Percentiles rank a stretch among this genome's conserved stretches.
Conservation (phyloP, 192 early-diverging fungal genomes). For the Podila epigama region DNA sequence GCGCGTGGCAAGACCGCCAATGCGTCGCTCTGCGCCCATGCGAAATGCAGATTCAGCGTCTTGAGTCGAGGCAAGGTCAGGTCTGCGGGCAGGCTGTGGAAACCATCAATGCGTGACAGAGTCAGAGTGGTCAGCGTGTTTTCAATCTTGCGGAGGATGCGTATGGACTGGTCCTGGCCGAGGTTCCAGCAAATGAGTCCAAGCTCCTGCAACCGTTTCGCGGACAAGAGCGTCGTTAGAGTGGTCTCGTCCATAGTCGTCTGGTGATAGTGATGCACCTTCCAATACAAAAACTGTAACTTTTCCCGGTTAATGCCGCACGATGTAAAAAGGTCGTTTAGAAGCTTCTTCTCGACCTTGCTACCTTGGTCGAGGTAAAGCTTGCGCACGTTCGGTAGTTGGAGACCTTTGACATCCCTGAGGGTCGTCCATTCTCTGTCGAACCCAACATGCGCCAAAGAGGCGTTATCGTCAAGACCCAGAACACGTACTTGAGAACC, state of each 20-base stretch:
- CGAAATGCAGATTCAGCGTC: background rate
- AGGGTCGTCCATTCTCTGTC: no score
- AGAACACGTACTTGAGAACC: background rate
- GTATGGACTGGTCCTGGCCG: background rate
- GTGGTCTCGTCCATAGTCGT: background rate
- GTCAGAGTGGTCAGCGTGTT: background rate
- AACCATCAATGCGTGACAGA: background rate
- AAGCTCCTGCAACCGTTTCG: background rate
- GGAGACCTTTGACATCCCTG: background rate
- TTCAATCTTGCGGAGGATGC: background rate
- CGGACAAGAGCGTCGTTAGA: background rate
- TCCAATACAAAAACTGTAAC: background rate
- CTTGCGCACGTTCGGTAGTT: background rate
- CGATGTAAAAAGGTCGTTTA: background rate
- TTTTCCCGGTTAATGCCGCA: background rate
- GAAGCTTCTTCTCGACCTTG: background rate
- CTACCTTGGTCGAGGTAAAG: background rate
- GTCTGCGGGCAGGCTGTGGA: background rate
- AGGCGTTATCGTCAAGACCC: background rate
- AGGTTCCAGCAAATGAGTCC: background rate
- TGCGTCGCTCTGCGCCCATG: background rate
- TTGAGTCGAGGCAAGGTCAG: background rate
- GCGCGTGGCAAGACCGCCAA: background rate
- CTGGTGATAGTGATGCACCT: background rate
- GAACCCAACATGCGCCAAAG: no score